Conservation (phyloP, 352 stramenopile species). For the Phytophthora lateralis region DNA sequence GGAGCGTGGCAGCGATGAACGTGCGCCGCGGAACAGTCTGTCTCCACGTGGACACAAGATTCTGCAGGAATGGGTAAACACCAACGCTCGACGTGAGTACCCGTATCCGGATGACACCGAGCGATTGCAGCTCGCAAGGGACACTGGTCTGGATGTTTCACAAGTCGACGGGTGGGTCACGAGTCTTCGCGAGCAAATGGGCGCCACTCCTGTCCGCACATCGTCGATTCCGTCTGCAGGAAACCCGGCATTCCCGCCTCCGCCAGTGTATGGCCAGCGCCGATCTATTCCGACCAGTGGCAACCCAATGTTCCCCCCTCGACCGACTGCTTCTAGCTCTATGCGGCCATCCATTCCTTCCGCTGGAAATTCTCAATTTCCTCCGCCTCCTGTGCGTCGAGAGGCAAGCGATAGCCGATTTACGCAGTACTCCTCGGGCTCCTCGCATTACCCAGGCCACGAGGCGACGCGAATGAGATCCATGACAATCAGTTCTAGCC, state of each 20-base stretch:
- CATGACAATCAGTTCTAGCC: slow-evolving; percentile 61
- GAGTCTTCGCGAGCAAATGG: slow-evolving; percentile 73
- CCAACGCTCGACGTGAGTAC: slow-evolving; percentile 65
- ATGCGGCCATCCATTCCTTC: slow-evolving; percentile 60
- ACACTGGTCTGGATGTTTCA: slow-evolving; percentile 76
- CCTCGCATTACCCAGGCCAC: slow-evolving; percentile 28
- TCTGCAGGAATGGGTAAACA: slow-evolving; percentile 80
- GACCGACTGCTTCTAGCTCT: slow-evolving; percentile 31
- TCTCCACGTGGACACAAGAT: slow-evolving; percentile 79
- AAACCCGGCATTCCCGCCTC: slow-evolving; percentile 66
- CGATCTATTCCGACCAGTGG: slow-evolving; percentile 68
- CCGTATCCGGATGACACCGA: slow-evolving; percentile 68
- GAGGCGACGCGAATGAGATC: slow-evolving; percentile 58
- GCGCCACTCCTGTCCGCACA: slow-evolving; percentile 18
- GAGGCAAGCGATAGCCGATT: slow-evolving; percentile 45
- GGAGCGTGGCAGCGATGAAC: slow-evolving; percentile 44
- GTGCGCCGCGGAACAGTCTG: slow-evolving; percentile 50
- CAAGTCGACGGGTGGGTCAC: slow-evolving; percentile 89
- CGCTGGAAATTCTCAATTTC: slow-evolving; percentile 59
- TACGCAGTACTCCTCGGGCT: slow-evolving; percentile 18
- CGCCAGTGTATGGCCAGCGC: slow-evolving; percentile 52
- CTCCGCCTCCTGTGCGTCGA: slow-evolving; percentile 54
- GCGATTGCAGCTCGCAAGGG: slow-evolving; percentile 74
- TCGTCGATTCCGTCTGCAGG: slow-evolving; percentile 63
- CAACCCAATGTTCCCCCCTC: slow-evolving; percentile 77